A percentile compares a stretch with the other conserved stretches of the same genome.
Conservation (phyloP, 495 filamentous ascomycete genomes). For the Mycothermus thermophilus region DNA sequence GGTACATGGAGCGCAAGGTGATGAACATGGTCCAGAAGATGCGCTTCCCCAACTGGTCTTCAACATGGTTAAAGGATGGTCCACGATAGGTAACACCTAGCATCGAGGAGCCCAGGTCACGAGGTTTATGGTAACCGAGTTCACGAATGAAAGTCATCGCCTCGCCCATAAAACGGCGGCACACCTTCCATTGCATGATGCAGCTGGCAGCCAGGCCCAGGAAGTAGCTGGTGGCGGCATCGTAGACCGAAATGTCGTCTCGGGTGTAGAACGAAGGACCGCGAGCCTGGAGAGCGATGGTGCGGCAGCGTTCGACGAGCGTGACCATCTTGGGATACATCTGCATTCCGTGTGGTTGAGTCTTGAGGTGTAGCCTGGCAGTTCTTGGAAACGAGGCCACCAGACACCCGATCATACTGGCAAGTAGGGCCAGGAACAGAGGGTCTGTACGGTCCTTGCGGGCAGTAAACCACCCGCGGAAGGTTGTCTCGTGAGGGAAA, state of each 20-base stretch:
- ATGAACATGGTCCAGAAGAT: constrained; percentile 69
- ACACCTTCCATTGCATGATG: constrained; percentile 51
- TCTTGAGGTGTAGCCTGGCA: constrained; percentile 54
- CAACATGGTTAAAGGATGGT: constrained; percentile 47
- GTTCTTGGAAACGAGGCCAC: constrained; percentile 75
- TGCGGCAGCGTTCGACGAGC: constrained; percentile 60
- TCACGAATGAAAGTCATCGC: constrained; percentile 57
- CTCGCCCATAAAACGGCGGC: constrained; percentile 58
- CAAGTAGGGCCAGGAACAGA: constrained; percentile 61
- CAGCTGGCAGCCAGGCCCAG: constrained; percentile 56
- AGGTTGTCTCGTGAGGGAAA: constrained; percentile 76
- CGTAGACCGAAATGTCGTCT: constrained; percentile 55
- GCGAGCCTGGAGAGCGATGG: constrained; percentile 56
- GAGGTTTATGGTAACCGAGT: constrained; percentile 44
- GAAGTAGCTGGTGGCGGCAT: constrained; percentile 78
- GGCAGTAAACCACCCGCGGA: constrained; percentile 52
- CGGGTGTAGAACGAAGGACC: constrained; percentile 53
- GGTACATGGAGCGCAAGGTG: constrained; percentile 50
- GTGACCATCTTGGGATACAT: constrained; percentile 54
- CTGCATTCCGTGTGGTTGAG: constrained; percentile 38
- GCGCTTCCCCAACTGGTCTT: constrained; percentile 62
- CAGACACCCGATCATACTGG: constrained; percentile 64
- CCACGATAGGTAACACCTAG: constrained; percentile 20
- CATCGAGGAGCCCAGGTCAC: constrained; percentile 20
- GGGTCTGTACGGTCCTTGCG: constrained; percentile 56